Evolutionary conservation across 1,139 yeast species (phyloP).

Genomic region (Nakaseomyces sp.): DNA sequence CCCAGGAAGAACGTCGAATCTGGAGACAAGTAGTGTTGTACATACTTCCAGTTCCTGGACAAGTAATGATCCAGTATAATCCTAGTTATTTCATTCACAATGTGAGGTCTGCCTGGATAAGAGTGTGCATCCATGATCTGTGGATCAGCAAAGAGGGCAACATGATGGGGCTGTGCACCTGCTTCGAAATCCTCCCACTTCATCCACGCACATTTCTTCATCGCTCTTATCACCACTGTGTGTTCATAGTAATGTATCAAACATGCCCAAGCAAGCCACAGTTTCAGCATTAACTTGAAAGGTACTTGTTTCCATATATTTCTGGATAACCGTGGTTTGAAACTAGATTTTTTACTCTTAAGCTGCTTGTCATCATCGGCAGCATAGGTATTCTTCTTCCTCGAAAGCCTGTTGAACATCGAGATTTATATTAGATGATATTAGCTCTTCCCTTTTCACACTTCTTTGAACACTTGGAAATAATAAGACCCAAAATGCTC

Average conservation of each 20-base stretch:
- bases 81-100: conserved; percentile 41
- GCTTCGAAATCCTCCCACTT: conserved; percentile 51
- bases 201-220: conserved; percentile 53
- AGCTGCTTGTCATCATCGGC: background rate
- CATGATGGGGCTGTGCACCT: conserved; percentile 41
- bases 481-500: too few relatives aligned
- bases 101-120: conserved; percentile 47
- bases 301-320: background rate
- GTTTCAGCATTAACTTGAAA: background rate
- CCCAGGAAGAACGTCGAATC: conserved; percentile 76
- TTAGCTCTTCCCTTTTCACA: background rate
- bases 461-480: too few relatives aligned
- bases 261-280: conserved; percentile 37
- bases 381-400: background rate
- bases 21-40: conserved; percentile 57
- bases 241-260: conserved; percentile 56
- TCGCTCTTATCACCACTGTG: conserved; percentile 40
- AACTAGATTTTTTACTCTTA: background rate
- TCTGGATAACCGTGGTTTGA: background rate
- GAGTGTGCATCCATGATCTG: conserved; percentile 77
- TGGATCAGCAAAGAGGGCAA: conserved; percentile 83
- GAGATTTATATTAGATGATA: too few relatives aligned
- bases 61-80: conserved; percentile 60
- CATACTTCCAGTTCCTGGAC: conserved; percentile 60
- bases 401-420: background rate